phyloP scores from a whole-genome alignment of 1,139 yeast species.

The Geotrichum candidum region DNA sequence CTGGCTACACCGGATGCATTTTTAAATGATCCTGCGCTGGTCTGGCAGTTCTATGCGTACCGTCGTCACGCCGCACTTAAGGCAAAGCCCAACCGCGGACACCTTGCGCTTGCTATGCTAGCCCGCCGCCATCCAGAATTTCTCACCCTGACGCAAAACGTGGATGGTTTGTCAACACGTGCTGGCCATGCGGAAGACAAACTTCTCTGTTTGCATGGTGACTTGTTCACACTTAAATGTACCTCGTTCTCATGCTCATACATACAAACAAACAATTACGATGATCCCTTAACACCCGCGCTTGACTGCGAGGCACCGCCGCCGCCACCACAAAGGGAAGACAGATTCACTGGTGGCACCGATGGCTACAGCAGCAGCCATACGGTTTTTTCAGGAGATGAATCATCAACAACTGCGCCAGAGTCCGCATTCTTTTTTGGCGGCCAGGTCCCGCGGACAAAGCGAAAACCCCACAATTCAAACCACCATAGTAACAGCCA shows the following conservation, averaged over 20 bases:
- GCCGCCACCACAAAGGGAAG: constrained; percentile 22
- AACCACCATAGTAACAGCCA: not conserved
- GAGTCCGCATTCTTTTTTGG: constrained; percentile 7
- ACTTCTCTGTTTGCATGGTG: constrained; percentile 71
- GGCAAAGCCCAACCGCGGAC: constrained; percentile 72
- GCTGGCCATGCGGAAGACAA: constrained; percentile 52
- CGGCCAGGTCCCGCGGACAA: constrained; percentile 5
- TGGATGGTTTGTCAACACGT: constrained; percentile 65
- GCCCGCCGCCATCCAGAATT: constrained; percentile 38
- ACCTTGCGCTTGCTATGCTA: constrained; percentile 57
- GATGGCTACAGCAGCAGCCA: not conserved
- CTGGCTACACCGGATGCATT: constrained; percentile 90
- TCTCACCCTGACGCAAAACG: constrained; percentile 73
- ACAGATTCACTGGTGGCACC: constrained; percentile 29
- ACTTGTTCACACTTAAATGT: constrained; percentile 64
- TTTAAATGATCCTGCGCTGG: constrained; percentile 71
- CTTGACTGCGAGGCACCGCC: constrained; percentile 40
- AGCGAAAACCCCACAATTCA: not conserved
- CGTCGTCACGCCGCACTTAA: constrained; percentile 57
- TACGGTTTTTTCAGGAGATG: not conserved
- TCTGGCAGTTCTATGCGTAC: constrained; percentile 82
- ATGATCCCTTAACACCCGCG: constrained; percentile 59
- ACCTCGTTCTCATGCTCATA: constrained; percentile 70
- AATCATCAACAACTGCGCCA: constrained; percentile 6
- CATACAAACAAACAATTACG: constrained; percentile 46